A percentile compares a stretch with the other conserved stretches of the same genome.
Conservation (phyloP, 2,329 filamentous ascomycete species). For the Exophiala calicioides region DNA sequence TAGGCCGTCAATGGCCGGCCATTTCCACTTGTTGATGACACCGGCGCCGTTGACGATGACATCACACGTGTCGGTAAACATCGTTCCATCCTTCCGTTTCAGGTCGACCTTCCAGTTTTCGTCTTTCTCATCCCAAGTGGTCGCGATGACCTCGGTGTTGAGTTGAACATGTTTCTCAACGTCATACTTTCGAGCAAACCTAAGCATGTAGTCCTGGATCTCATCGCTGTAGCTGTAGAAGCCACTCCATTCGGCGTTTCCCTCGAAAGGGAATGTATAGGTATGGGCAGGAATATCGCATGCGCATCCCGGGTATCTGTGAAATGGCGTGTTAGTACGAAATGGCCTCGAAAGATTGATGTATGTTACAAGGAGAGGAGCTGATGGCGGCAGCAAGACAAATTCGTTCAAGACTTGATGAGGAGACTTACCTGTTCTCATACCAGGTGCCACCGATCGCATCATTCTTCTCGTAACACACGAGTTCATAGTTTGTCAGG, state of each 20-base stretch:
- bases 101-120: conserved; percentile 17
- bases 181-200: conserved; percentile 29
- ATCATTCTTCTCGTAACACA: conserved; percentile 26
- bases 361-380: too few relatives aligned
- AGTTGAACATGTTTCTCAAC: conserved; percentile 18
- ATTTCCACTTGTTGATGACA: conserved; percentile 36
- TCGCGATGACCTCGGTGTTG: conserved; percentile 15
- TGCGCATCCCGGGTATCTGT: conserved; percentile 19
- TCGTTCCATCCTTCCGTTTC: conserved; percentile 22
- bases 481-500: conserved; percentile 30
- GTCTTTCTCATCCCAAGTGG: conserved; percentile 15
- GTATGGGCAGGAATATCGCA: conserved; percentile 40
- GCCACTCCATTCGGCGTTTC: conserved; percentile 30
- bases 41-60: conserved; percentile 26
- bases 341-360: too few relatives aligned
- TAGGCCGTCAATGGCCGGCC: conserved; percentile 42
- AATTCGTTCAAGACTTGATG: too few relatives aligned
- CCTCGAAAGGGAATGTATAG: conserved; percentile 26
- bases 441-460: conserved; percentile 22
- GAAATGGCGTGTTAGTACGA: too few relatives aligned
- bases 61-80: conserved; percentile 23
- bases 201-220: conserved; percentile 34
- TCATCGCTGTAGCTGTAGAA: conserved; percentile 33
- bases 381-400: too few relatives aligned
- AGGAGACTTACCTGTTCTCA: conserved; percentile 20